Evolutionary conservation across 2,329 filamentous ascomycete species (phyloP).

Genomic region (Beauveria pseudobassiana): DNA sequence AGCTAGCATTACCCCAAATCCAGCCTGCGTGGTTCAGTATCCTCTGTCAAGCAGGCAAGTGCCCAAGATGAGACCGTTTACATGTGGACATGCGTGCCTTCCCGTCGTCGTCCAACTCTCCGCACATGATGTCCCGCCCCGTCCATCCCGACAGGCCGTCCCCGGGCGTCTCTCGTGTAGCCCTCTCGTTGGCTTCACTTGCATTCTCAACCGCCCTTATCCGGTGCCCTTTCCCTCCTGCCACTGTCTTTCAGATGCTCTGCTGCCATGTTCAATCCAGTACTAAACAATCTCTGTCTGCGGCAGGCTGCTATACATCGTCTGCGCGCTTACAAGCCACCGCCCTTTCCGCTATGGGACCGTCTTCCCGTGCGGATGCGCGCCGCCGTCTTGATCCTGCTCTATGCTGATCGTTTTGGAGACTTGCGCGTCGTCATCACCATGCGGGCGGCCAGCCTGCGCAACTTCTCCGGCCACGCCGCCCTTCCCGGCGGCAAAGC

Average conservation of each 20-base stretch:
- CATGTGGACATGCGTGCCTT: neutral
- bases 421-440: conserved; percentile 67
- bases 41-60: neutral
- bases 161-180: neutral
- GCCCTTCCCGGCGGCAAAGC: conserved; percentile 77
- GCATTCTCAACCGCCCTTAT: neutral
- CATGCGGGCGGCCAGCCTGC: conserved; percentile 56
- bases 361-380: conserved; percentile 56
- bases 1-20: neutral
- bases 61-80: neutral
- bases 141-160: neutral
- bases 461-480: conserved; percentile 74
- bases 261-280: conserved; percentile 6
- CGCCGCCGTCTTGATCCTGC: conserved; percentile 78
- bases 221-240: neutral
- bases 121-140: neutral
- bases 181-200: neutral
- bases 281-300: conserved; percentile 14
- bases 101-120: neutral
- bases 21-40: neutral
- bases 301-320: conserved; percentile 50
- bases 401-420: conserved; percentile 77
- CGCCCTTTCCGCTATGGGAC: conserved; percentile 56
- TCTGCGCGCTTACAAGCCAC: conserved; percentile 52
- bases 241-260: neutral